These are phyloP conservation scores for Delonix regia DNA, from an alignment of 306 rosid species.

Conservation along the genomic window DNA sequence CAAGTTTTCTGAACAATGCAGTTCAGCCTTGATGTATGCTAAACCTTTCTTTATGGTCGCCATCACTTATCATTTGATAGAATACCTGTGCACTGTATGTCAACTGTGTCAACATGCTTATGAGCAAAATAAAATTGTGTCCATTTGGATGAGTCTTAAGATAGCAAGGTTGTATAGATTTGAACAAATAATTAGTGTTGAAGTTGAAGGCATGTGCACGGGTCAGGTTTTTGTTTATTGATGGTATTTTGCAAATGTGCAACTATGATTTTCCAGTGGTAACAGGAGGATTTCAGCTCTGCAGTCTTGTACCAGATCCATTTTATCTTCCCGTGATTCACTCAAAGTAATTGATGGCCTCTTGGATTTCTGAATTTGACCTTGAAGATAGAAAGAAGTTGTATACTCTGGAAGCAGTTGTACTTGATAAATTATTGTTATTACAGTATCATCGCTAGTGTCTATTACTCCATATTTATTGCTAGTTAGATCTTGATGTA, in stretches of 20 bases:
- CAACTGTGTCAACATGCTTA: constrained; percentile 47
- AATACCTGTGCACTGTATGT: constrained; percentile 55
- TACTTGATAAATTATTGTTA: constrained; percentile 34
- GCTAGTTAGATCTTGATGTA: not conserved
- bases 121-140: constrained; percentile 40
- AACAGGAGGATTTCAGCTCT: constrained; percentile 38
- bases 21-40: constrained; percentile 60
- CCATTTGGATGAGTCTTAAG: constrained; percentile 40
- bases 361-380: constrained; percentile 36
- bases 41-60: constrained; percentile 43
- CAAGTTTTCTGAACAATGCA: constrained; percentile 41
- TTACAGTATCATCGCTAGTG: not conserved
- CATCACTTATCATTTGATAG: constrained; percentile 52
- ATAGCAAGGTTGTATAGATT: constrained; percentile 49
- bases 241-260: constrained; percentile 41
- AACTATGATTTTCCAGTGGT: constrained; percentile 43
- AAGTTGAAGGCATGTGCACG: constrained; percentile 58
- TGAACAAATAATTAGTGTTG: constrained; percentile 43
- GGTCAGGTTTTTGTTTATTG: constrained; percentile 41
- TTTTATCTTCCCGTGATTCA: constrained; percentile 20
- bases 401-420: constrained; percentile 43
- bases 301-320: constrained; percentile 42
- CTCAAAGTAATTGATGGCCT: constrained; percentile 5
- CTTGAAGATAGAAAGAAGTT: constrained; percentile 37
- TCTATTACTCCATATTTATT: not conserved